Percentiles rank a stretch among this genome's conserved stretches.
Evolutionary conservation across 2,329 filamentous ascomycete genomes (phyloP).

Genomic region (Hymenoscyphus albidus): DNA sequence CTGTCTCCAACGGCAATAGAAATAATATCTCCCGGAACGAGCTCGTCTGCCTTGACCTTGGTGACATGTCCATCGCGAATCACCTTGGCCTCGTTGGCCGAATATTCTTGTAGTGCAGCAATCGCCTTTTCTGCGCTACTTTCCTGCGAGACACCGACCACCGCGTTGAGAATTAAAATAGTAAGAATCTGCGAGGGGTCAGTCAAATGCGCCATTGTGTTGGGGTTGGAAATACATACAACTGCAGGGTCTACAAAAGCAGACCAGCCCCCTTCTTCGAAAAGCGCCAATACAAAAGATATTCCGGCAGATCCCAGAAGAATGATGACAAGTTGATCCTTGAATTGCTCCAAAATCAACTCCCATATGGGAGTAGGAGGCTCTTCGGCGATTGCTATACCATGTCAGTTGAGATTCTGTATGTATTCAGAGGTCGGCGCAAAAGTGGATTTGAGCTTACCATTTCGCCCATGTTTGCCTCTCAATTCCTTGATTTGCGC

Average conservation of each 20-base stretch:
- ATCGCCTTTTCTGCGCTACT: constrained; percentile 98
- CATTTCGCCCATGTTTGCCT: constrained; percentile 62
- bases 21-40: constrained; percentile 92
- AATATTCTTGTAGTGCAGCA: constrained; percentile 96
- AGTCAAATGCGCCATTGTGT: constrained; percentile 8
- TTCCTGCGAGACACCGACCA: constrained; percentile 97
- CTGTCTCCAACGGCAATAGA: constrained; percentile 86
- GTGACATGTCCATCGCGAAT: constrained; percentile 72
- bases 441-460: constrained; percentile 41
- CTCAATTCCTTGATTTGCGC: constrained; percentile 54
- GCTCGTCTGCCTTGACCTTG: constrained; percentile 89
- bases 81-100: constrained; percentile 94
- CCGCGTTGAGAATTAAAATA: constrained; percentile 91
- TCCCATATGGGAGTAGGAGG: constrained; percentile 95
- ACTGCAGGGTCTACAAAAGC: constrained; percentile 96
- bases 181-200: constrained; percentile 71
- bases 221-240: constrained; percentile 52
- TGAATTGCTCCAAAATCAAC: constrained; percentile 96
- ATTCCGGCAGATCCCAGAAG: constrained; percentile 87
- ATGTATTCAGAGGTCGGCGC: constrained; percentile 1
- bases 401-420: constrained; percentile 21
- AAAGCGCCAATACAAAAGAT: constrained; percentile 87
- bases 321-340: constrained; percentile 96
- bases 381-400: constrained; percentile 72
- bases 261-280: constrained; percentile 93